A percentile compares a stretch with the other conserved stretches of the same genome.
phyloP scores from a whole-genome alignment of 352 stramenopile genomes.

The Phytophthora pluvialis region DNA sequence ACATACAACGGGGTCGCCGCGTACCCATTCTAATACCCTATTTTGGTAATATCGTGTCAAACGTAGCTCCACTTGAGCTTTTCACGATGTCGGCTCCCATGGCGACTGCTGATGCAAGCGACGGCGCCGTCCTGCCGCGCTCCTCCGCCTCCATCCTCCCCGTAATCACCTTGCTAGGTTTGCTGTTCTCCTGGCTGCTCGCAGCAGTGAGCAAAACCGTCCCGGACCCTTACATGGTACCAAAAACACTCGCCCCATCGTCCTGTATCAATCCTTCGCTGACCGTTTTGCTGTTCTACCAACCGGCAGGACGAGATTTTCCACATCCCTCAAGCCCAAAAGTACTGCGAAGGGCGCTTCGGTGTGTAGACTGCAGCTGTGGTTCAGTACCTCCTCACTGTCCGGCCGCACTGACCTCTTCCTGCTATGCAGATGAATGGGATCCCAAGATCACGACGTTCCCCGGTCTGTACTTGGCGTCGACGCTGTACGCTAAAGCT shows the following conservation, averaged over 20 bases:
- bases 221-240: slow-evolving; percentile 72
- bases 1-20: too few species aligned
- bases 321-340: slow-evolving; percentile 80
- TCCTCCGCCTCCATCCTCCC: slow-evolving; percentile 4
- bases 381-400: neutral
- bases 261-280: neutral
- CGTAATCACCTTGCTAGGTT: slow-evolving; percentile 23
- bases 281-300: neutral
- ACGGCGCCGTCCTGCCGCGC: slow-evolving; percentile 1
- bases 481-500: slow-evolving; percentile 46
- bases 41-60: too few species aligned
- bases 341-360: slow-evolving; percentile 79
- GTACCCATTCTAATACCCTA: too few species aligned
- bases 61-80: too few species aligned
- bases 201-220: slow-evolving; percentile 46
- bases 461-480: slow-evolving; percentile 85
- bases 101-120: neutral
- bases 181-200: slow-evolving; percentile 38
- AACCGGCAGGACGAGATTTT: slow-evolving; percentile 83
- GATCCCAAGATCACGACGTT: slow-evolving; percentile 94
- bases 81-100: neutral
- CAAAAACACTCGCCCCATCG: neutral
- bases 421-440: slow-evolving; percentile 65
- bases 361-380: slow-evolving; percentile 33
- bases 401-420: slow-evolving; percentile 2